A percentile compares a stretch with the other conserved stretches of the same genome.
These are phyloP conservation scores for Populus simonii DNA, from an alignment of 345 rosid species.

Conservation along the genomic window DNA sequence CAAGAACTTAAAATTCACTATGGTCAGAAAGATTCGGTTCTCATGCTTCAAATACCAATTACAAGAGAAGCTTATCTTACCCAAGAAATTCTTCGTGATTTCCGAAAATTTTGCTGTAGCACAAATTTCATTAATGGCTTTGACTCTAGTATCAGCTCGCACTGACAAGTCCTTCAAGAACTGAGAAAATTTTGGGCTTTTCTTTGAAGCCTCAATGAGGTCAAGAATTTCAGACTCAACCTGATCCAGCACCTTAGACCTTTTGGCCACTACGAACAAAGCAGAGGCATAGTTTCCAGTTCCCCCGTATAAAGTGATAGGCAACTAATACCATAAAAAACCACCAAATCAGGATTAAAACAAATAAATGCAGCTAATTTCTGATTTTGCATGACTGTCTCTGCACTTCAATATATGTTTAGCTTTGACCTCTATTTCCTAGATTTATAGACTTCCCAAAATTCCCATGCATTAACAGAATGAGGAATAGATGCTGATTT, in stretches of 20 bases:
- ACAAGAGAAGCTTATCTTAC: slow-evolving; percentile 35
- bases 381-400: neutral
- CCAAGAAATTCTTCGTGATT: slow-evolving; percentile 71
- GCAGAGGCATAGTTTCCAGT: slow-evolving; percentile 90
- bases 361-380: neutral
- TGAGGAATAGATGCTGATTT: neutral
- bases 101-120: slow-evolving; percentile 67
- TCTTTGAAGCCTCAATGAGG: slow-evolving; percentile 62
- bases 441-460: neutral
- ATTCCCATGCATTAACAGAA: neutral
- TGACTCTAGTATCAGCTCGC: slow-evolving; percentile 49
- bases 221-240: slow-evolving; percentile 71
- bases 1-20: no score
- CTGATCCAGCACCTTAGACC: slow-evolving; percentile 59
- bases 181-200: slow-evolving; percentile 53
- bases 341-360: slow-evolving; percentile 7
- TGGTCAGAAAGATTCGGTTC: no score
- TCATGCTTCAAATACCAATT: neutral
- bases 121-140: slow-evolving; percentile 61
- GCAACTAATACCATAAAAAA: slow-evolving; percentile 48
- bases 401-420: neutral
- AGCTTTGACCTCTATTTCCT: neutral
- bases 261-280: slow-evolving; percentile 65
- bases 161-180: slow-evolving; percentile 79
- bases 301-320: slow-evolving; percentile 67